Evolutionary conservation across 1,284 basidiomycete genomes (phyloP).

Genomic region (Ceratobasidium theobromae): DNA sequence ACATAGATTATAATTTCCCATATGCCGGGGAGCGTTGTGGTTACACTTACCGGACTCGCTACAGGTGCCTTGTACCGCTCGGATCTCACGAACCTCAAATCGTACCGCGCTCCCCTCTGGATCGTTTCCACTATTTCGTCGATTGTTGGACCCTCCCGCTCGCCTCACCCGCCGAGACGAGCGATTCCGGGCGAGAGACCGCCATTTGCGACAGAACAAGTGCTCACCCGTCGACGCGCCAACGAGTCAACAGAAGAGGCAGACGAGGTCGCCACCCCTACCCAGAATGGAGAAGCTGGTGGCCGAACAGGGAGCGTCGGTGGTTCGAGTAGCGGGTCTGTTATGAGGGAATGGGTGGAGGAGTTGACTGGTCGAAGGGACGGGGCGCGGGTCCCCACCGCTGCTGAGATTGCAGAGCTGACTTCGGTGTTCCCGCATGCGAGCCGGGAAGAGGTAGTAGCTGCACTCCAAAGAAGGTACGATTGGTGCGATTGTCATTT

Average conservation of each 20-base stretch:
- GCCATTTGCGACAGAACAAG: slow-evolving; percentile 23
- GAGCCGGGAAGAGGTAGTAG: slow-evolving; percentile 70
- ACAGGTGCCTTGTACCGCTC: slow-evolving; percentile 78
- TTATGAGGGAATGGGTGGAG: slow-evolving; percentile 80
- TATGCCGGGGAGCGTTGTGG: slow-evolving; percentile 62
- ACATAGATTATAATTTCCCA: slow-evolving; percentile 66
- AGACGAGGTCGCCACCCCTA: background rate
- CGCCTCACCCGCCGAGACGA: slow-evolving; percentile 56
- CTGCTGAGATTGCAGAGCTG: slow-evolving; percentile 72
- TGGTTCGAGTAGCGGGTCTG: slow-evolving; percentile 46
- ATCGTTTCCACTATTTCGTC: slow-evolving; percentile 55
- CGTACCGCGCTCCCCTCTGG: slow-evolving; percentile 66
- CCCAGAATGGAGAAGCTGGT: background rate
- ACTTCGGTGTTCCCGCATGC: slow-evolving; percentile 82
- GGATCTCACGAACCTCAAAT: slow-evolving; percentile 71
- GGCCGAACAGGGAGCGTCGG: slow-evolving; percentile 1
- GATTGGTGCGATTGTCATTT: slow-evolving; percentile 39
- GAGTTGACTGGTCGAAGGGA: slow-evolving; percentile 69
- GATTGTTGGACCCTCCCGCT: slow-evolving; percentile 60
- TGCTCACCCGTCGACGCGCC: slow-evolving; percentile 12
- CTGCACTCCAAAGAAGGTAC: slow-evolving; percentile 78
- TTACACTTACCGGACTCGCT: slow-evolving; percentile 63
- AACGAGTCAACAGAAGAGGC: background rate
- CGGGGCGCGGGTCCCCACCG: slow-evolving; percentile 61
- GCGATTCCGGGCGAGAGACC: slow-evolving; percentile 57